Evolutionary conservation across 129 eudicot species (phyloP).

Genomic region (Centaurea solstitialis): DNA sequence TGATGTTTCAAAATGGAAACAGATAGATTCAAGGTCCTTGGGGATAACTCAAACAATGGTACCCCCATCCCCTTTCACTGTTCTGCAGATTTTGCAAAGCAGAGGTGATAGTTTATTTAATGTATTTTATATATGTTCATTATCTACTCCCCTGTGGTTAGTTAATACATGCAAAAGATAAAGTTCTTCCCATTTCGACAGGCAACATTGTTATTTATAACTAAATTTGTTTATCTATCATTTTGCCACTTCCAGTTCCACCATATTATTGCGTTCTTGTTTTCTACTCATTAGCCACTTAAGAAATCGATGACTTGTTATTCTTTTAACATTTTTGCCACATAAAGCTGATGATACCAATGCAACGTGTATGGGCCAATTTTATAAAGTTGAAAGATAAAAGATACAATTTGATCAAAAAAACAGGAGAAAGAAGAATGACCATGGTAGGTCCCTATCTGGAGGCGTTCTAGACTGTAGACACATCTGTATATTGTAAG

Average conservation of each 20-base stretch:
- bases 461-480: background rate
- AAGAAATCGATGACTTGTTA: background rate
- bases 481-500: background rate
- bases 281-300: background rate
- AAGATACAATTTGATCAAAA: background rate
- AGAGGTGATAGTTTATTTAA: conserved; percentile 47
- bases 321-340: background rate
- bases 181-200: background rate
- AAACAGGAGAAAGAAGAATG: background rate
- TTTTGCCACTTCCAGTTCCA: background rate
- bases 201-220: background rate
- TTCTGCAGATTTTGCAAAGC: conserved; percentile 50
- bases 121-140: background rate
- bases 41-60: conserved; percentile 54
- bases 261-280: background rate
- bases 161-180: background rate
- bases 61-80: conserved; percentile 46
- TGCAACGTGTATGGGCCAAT: background rate
- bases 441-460: background rate
- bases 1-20: conserved; percentile 53
- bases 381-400: background rate
- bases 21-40: conserved; percentile 61
- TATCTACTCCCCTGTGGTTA: background rate
- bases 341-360: background rate
- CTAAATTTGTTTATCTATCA: background rate